Percentiles rank a stretch among this genome's conserved stretches.
Evolutionary conservation across 2,329 filamentous ascomycete species (phyloP).

Genomic region (Colletotrichum kahawae): DNA sequence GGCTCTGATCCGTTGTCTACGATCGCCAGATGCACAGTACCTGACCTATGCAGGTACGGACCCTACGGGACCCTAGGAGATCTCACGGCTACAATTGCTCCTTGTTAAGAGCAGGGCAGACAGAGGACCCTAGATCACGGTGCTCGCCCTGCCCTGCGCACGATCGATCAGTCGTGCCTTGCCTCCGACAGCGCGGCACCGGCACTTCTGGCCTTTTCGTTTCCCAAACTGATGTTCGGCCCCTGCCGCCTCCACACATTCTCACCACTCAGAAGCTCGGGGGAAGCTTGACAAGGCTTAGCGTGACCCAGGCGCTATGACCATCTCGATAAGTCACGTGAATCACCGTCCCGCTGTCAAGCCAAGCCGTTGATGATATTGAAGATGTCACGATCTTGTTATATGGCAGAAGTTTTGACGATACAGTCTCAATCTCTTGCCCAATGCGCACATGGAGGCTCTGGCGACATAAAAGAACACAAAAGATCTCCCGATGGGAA

Average conservation of each 20-base stretch:
- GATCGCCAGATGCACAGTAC: neutral
- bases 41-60: neutral
- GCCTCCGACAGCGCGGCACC: neutral
- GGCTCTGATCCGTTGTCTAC: neutral
- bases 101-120: neutral
- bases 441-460: neutral
- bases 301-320: slow-evolving; percentile 30
- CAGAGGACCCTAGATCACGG: neutral
- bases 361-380: neutral
- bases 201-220: slow-evolving; percentile 2
- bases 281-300: slow-evolving; percentile 29
- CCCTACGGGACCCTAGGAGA: neutral
- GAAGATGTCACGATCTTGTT: neutral
- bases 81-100: neutral
- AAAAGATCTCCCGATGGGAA: neutral
- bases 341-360: neutral
- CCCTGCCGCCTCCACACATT: slow-evolving; percentile 18
- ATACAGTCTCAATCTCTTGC: neutral
- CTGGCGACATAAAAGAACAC: too few species aligned
- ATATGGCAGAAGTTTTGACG: neutral
- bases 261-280: neutral
- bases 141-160: neutral
- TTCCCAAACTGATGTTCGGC: neutral
- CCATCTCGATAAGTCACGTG: slow-evolving; percentile 29
- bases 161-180: neutral